Evolutionary conservation across 2,329 filamentous ascomycete genomes (phyloP).

Genomic region (Fusarium solani-melongenae): DNA sequence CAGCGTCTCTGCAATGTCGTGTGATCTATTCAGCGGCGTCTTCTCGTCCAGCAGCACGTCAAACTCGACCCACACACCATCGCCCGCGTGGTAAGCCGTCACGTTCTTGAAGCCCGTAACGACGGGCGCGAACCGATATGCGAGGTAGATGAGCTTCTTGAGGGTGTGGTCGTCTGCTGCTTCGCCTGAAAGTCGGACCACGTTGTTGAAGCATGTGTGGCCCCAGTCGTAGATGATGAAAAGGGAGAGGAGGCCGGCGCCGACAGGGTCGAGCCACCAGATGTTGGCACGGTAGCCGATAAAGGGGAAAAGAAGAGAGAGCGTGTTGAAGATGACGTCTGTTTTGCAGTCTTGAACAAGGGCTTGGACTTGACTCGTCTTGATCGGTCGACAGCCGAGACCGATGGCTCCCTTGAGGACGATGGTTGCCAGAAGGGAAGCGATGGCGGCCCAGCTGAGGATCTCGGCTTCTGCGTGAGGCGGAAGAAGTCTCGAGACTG

Average conservation of each 20-base stretch:
- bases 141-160: constrained; percentile 48
- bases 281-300: constrained; percentile 67
- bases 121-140: constrained; percentile 48
- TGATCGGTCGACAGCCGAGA: constrained; percentile 84
- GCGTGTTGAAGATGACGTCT: constrained; percentile 88
- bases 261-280: constrained; percentile 75
- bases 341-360: constrained; percentile 62
- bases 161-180: constrained; percentile 44
- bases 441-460: constrained; percentile 44
- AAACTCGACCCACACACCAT: constrained; percentile 50
- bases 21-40: constrained; percentile 45
- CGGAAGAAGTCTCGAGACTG: constrained; percentile 68
- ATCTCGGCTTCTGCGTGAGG: constrained; percentile 62
- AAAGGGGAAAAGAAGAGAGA: constrained; percentile 87
- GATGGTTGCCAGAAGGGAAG: constrained; percentile 76
- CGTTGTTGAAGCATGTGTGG: constrained; percentile 57
- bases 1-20: constrained; percentile 49
- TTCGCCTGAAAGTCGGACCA: constrained; percentile 47
- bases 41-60: constrained; percentile 47
- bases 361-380: constrained; percentile 85
- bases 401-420: constrained; percentile 84
- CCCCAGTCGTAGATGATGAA: constrained; percentile 79
- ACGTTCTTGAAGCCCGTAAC: constrained; percentile 49
- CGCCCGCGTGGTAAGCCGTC: constrained; percentile 48
- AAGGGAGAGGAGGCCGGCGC: constrained; percentile 70